Base-by-base conservation (phyloP, 176 grass and related monocot genomes). In the Aegilops umbellulata region DNA sequence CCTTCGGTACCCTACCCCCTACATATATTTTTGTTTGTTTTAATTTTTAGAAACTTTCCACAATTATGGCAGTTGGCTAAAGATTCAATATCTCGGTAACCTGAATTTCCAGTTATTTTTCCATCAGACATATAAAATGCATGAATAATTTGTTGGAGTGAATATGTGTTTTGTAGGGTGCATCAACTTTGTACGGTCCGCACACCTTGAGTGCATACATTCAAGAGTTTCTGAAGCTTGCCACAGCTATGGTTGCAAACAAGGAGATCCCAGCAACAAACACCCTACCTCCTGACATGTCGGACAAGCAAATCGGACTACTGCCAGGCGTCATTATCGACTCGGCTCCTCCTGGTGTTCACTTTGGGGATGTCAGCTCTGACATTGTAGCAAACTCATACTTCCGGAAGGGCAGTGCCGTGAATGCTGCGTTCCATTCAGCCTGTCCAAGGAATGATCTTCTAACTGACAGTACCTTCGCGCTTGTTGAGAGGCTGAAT, bases 401-500 rank as follows among this genome's bases (percentile, higher is more conserved):
- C 35, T 98, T 98, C 71, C 83, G 75, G 16, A 93, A 88, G 34
- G 93, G 93, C 23, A 88, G 84, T 39, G 82, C 47, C 32, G 96
- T 94, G 79, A 92, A 86, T 32, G 93, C 93, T 62, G 95, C 93
- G 23, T 98, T 98, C 75, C 76, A 91, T 91, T 91, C 93, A 27
- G 93, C 97, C 23, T 98, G 97, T 47, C 97, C 97, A 41, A 90
- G 97, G 86, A 98, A 96, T 42, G 97, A 98, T 66, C 92, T 98
- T 65, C 65, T 94, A 10, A 95, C 90, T 0, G 79, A 94, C 1
- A 90, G 90, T 38, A 98, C 93, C 17, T 98, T 94, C 17, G 79
- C 93, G 13, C 88, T 95, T 4, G 92, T 98, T 26, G 97, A 98
- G 61, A 89, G 86, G 39, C 89, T 92, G 23, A 85, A 83, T 19